Conservation (phyloP, 2,329 filamentous ascomycete species). For the Trichophyton verrucosum region DNA sequence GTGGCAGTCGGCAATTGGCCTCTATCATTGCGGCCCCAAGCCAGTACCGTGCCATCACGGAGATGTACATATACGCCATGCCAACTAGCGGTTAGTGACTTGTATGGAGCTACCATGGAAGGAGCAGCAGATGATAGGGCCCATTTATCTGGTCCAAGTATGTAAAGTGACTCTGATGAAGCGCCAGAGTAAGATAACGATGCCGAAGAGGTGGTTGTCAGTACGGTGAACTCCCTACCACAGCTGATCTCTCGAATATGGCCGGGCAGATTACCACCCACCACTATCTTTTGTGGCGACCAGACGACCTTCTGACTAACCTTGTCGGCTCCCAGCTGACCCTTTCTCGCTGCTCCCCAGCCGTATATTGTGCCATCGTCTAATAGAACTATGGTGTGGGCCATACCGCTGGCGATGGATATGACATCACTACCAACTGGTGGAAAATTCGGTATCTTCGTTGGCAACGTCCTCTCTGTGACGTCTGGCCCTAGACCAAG, state of each 20-base stretch:
- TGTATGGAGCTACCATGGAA: conserved; percentile 44
- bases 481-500: conserved; percentile 46
- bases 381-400: conserved; percentile 62
- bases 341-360: conserved; percentile 80
- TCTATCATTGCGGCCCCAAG: conserved; percentile 78
- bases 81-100: conserved; percentile 66
- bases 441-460: conserved; percentile 50
- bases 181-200: conserved; percentile 12
- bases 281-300: conserved; percentile 47
- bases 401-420: conserved; percentile 60
- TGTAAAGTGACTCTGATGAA: conserved; percentile 44
- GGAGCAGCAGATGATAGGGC: conserved; percentile 49
- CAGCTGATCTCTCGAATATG: conserved; percentile 56
- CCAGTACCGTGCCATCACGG: conserved; percentile 46
- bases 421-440: conserved; percentile 46
- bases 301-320: conserved; percentile 39
- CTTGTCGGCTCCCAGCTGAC: conserved; percentile 57
- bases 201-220: conserved; percentile 35
- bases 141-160: conserved; percentile 70
- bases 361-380: conserved; percentile 67
- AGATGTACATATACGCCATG: conserved; percentile 62
- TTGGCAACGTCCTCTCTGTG: conserved; percentile 26
- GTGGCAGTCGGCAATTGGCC: conserved; percentile 59
- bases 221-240: conserved; percentile 73
- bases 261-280: conserved; percentile 25